A percentile compares a stretch with the other conserved stretches of the same genome.
These are phyloP conservation scores for Rhodotorula sp. DNA, from an alignment of 1,284 basidiomycete species.

Conservation along the genomic window DNA sequence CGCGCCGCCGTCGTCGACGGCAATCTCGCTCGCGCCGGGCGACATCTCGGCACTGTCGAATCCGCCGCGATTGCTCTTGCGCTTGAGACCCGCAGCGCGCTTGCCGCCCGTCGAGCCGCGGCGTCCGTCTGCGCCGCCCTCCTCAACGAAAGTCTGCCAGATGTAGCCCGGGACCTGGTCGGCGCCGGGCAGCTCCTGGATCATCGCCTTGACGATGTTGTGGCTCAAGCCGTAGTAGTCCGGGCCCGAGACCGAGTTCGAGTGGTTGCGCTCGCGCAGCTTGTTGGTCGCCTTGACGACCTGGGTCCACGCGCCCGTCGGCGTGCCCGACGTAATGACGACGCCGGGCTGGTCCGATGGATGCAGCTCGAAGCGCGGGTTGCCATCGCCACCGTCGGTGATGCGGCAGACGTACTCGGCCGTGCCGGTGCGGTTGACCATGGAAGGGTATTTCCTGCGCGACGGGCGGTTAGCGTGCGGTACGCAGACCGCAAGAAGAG, in stretches of 20 bases:
- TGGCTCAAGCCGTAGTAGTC: conserved; percentile 80
- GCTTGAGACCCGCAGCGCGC: background rate
- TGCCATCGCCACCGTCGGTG: conserved; percentile 69
- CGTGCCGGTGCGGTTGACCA: conserved; percentile 63
- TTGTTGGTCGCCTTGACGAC: conserved; percentile 75
- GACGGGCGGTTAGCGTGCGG: background rate
- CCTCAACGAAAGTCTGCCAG: conserved; percentile 70
- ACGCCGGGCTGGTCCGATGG: conserved; percentile 65
- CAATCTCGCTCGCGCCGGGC: background rate
- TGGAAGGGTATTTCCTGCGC: conserved; percentile 69
- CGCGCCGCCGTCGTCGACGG: background rate
- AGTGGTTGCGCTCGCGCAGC: conserved; percentile 72
- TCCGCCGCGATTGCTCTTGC: conserved; percentile 3
- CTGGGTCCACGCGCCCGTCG: conserved; percentile 76
- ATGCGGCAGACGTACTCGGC: conserved; percentile 77
- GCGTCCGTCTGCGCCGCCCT: background rate
- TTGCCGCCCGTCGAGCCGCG: background rate
- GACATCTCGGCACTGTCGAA: background rate
- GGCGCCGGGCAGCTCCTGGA: conserved; percentile 72
- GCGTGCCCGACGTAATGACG: conserved; percentile 73
- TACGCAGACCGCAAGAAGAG: background rate
- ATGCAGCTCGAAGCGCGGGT: conserved; percentile 75
- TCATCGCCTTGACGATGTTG: conserved; percentile 79
- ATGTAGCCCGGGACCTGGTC: conserved; percentile 71
- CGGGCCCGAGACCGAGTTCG: conserved; percentile 76